Evolutionary conservation across 208 protist species (phyloP).

Genomic region (Borovskyia barvae): DNA sequence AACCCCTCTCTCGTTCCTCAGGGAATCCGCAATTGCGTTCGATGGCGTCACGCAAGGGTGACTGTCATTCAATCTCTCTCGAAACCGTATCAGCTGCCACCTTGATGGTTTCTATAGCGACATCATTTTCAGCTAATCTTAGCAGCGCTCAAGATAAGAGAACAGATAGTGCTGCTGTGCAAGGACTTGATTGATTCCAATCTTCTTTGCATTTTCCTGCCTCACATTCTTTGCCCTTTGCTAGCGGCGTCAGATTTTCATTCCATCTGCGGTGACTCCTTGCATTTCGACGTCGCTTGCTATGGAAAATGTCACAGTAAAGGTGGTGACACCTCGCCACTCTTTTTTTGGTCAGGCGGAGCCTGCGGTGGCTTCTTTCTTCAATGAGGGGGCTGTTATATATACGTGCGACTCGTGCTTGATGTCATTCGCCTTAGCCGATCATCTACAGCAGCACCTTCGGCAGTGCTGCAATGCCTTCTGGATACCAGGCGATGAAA

Average conservation of each 20-base stretch:
- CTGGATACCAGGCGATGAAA: constrained; percentile 68
- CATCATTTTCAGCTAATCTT: too few relatives aligned
- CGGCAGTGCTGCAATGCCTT: constrained; percentile 45
- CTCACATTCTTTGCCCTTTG: neutral
- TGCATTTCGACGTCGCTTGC: neutral
- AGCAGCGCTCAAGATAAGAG: too few relatives aligned
- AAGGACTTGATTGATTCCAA: too few relatives aligned
- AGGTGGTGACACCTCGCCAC: constrained; percentile 36
- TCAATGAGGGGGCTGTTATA: constrained; percentile 9
- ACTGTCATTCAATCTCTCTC: too few relatives aligned
- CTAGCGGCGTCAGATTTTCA: neutral
- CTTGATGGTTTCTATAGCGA: too few relatives aligned
- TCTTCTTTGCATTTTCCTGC: neutral
- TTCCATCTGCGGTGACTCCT: neutral
- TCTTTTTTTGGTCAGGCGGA: constrained; percentile 27
- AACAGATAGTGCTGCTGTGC: too few relatives aligned
- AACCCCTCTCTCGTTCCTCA: too few relatives aligned
- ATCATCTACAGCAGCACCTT: constrained; percentile 44
- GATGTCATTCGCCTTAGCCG: constrained; percentile 21
- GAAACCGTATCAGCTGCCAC: too few relatives aligned
- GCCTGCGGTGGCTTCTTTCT: constrained; percentile 10
- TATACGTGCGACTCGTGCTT: constrained; percentile 76
- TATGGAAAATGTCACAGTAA: constrained; percentile 5
- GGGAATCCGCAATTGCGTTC: too few relatives aligned
- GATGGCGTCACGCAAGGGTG: too few relatives aligned